Conservation (phyloP, 2,329 filamentous ascomycete species). For the Cercospora brassicicola region DNA sequence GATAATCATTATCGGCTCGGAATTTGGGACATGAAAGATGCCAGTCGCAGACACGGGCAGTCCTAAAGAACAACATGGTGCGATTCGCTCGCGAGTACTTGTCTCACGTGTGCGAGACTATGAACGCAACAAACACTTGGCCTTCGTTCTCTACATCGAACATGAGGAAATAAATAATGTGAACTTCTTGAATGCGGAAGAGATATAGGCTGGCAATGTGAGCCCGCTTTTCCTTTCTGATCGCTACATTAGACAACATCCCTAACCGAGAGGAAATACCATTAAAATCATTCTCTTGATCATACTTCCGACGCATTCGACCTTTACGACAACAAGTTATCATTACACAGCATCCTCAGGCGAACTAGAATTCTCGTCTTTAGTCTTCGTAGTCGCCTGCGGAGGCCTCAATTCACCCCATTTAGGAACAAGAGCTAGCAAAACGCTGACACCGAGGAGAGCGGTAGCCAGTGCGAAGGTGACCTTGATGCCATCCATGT, state of each 20-base stretch:
- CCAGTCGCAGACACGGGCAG: neutral
- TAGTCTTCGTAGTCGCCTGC: neutral
- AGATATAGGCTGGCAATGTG: too few relatives aligned
- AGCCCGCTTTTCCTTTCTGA: too few relatives aligned
- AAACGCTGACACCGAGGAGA: neutral
- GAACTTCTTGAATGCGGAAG: too few relatives aligned
- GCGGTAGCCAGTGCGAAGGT: slow-evolving; percentile 30
- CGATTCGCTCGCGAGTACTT: too few relatives aligned
- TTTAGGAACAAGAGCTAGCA: neutral
- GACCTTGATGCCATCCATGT: slow-evolving; percentile 43
- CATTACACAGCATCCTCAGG: neutral
- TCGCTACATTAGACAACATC: too few relatives aligned
- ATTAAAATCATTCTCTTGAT: neutral
- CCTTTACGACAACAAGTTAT: neutral
- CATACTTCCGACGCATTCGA: neutral
- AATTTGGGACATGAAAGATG: neutral
- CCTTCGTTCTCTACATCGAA: too few relatives aligned
- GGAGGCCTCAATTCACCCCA: neutral
- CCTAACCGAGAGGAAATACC: too few relatives aligned
- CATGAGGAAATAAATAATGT: too few relatives aligned
- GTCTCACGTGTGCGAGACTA: too few relatives aligned
- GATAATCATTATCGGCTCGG: too few relatives aligned
- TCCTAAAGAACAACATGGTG: too few relatives aligned
- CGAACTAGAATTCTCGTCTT: neutral
- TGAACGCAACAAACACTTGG: too few relatives aligned